Conservation (phyloP, 352 stramenopile genomes). For the Achlya hypogyna region DNA sequence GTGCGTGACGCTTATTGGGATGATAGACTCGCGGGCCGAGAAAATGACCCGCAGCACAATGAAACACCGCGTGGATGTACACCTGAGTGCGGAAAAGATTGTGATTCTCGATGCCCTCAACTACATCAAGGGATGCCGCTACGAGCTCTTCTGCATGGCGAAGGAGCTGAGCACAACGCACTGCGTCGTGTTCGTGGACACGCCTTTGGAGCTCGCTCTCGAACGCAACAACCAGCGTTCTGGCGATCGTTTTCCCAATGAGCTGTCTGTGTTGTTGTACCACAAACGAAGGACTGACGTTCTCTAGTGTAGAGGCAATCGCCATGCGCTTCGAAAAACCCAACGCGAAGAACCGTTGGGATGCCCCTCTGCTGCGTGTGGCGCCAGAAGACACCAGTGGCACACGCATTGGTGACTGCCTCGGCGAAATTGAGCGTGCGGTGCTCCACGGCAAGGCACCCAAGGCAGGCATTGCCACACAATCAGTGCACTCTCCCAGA, state of each 20-base stretch:
- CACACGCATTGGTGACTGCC: conserved; percentile 21
- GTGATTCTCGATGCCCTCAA: conserved; percentile 91
- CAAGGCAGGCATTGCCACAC: conserved; percentile 60
- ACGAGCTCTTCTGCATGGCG: conserved; percentile 92
- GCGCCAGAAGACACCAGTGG: conserved; percentile 34
- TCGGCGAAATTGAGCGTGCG: conserved; percentile 46
- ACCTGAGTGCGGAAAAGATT: conserved; percentile 53
- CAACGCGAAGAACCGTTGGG: conserved; percentile 90
- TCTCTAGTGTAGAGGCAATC: conserved; percentile 69
- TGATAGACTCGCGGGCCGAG: conserved; percentile 43
- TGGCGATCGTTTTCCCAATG: conserved; percentile 31
- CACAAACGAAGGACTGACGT: background rate
- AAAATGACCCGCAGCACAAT: conserved; percentile 63
- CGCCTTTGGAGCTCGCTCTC: conserved; percentile 43
- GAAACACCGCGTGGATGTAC: conserved; percentile 50
- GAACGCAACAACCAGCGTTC: conserved; percentile 38
- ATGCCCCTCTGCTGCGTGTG: conserved; percentile 79
- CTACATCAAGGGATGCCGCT: conserved; percentile 93
- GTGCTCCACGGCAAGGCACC: conserved; percentile 53
- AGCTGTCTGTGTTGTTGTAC: conserved; percentile 31
- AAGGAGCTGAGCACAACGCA: conserved; percentile 86
- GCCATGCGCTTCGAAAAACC: conserved; percentile 85
- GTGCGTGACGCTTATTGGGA: background rate
- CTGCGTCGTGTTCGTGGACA: conserved; percentile 82
- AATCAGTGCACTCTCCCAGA: conserved; percentile 23